Percentiles rank a stretch among this genome's conserved stretches.
phyloP scores from a whole-genome alignment of 1,284 basidiomycete species.

The Bondarzewia mesenterica region DNA sequence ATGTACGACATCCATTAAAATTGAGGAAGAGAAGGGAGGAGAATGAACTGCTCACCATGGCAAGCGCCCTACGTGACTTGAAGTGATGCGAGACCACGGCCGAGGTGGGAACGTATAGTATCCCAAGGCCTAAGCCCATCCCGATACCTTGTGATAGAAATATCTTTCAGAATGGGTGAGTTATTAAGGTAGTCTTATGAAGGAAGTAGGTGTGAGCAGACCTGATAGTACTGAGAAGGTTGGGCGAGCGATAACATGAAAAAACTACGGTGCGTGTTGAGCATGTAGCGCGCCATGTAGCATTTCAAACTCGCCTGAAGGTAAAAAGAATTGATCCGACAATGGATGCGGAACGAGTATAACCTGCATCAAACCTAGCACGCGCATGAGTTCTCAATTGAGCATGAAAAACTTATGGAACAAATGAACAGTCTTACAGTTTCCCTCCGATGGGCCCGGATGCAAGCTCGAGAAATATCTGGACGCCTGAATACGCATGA shows the following conservation, averaged over 20 bases:
- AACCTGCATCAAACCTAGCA: constrained; percentile 13
- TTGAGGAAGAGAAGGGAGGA: too few species aligned
- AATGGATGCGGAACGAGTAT: constrained; percentile 9
- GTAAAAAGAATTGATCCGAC: constrained; percentile 12
- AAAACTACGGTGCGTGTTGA: constrained; percentile 7
- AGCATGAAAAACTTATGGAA: neutral
- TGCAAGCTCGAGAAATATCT: neutral
- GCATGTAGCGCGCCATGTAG: neutral
- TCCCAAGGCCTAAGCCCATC: constrained; percentile 13
- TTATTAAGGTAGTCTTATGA: neutral
- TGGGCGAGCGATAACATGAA: constrained; percentile 15
- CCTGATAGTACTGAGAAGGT: constrained; percentile 12
- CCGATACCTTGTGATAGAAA: constrained; percentile 16
- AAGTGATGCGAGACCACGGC: constrained; percentile 12
- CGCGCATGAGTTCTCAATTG: neutral
- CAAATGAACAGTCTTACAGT: neutral
- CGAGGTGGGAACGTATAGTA: constrained; percentile 13
- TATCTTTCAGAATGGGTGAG: constrained; percentile 4
- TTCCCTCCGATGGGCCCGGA: neutral
- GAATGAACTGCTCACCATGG: neutral
- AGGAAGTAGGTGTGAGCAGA: neutral
- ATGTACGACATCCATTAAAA: neutral
- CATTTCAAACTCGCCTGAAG: constrained; percentile 9
- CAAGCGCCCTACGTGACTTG: constrained; percentile 1
- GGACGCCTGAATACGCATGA: constrained; percentile 3